A percentile compares a stretch with the other conserved stretches of the same genome.
Conservation (phyloP, 2,329 filamentous ascomycete genomes). For the Chaetomium sp. region DNA sequence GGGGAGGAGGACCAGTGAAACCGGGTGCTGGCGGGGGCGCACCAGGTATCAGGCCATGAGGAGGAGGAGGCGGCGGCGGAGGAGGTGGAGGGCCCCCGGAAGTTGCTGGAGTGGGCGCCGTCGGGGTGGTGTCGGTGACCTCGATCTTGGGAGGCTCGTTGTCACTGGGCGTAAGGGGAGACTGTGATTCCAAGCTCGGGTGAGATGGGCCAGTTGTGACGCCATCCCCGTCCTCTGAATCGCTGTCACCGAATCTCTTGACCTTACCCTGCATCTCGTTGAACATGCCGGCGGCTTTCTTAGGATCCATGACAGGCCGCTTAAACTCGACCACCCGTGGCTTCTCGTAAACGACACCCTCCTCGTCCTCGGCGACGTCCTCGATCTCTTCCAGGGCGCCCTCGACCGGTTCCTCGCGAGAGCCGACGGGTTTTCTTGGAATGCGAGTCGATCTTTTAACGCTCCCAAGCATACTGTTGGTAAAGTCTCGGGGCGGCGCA, state of each 20-base stretch:
- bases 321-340: slow-evolving; percentile 78
- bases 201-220: slow-evolving; percentile 75
- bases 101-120: slow-evolving; percentile 48
- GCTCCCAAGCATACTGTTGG: slow-evolving; percentile 72
- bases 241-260: slow-evolving; percentile 71
- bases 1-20: slow-evolving; percentile 32
- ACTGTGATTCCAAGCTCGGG: slow-evolving; percentile 70
- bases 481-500: slow-evolving; percentile 63
- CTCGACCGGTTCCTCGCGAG: slow-evolving; percentile 39
- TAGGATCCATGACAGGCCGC: slow-evolving; percentile 67
- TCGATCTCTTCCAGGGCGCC: slow-evolving; percentile 52
- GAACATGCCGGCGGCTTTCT: slow-evolving; percentile 66
- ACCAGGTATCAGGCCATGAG: slow-evolving; percentile 31
- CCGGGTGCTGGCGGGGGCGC: slow-evolving; percentile 46
- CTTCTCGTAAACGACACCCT: slow-evolving; percentile 72
- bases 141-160: slow-evolving; percentile 61
- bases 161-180: slow-evolving; percentile 68
- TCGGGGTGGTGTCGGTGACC: slow-evolving; percentile 54
- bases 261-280: slow-evolving; percentile 75
- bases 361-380: slow-evolving; percentile 55
- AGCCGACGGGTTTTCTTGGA: slow-evolving; percentile 55
- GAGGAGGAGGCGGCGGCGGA: slow-evolving; percentile 44
- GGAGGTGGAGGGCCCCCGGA: slow-evolving; percentile 41
- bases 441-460: slow-evolving; percentile 64
- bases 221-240: slow-evolving; percentile 68